Percentiles rank a stretch among this genome's conserved stretches.
Conservation (phyloP, 2,329 filamentous ascomycete genomes). For the Aspergillus aculeatus region DNA sequence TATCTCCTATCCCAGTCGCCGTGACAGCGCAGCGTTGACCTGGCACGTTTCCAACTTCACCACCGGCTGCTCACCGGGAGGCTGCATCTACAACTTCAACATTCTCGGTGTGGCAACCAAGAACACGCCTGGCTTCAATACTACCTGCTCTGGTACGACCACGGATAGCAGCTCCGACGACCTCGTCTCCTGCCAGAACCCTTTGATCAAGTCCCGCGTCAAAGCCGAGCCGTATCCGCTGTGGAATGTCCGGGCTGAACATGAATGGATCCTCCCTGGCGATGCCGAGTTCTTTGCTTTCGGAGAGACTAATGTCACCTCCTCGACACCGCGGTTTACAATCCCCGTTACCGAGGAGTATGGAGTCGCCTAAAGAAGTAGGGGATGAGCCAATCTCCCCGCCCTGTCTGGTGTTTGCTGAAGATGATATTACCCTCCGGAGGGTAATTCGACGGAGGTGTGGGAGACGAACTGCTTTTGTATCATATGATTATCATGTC, state of each 20-base stretch:
- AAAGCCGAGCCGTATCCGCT: constrained; percentile 17
- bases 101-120: constrained; percentile 25
- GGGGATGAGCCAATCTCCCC: not conserved
- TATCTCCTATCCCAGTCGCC: constrained; percentile 7
- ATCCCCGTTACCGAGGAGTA: constrained; percentile 24
- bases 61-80: constrained; percentile 33
- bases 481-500: not conserved
- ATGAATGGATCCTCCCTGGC: constrained; percentile 24
- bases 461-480: not conserved
- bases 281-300: constrained; percentile 19
- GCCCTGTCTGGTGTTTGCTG: not conserved
- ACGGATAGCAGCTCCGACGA: constrained; percentile 15
- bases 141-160: constrained; percentile 32
- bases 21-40: constrained; percentile 20
- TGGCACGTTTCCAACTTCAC: constrained; percentile 35
- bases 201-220: constrained; percentile 23
- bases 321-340: constrained; percentile 19
- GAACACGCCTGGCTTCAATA: constrained; percentile 37
- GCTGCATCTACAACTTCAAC: constrained; percentile 35
- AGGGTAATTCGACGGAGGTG: not conserved
- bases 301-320: constrained; percentile 27
- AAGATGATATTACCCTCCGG: not conserved
- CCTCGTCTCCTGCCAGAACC: constrained; percentile 26
- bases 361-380: constrained; percentile 26
- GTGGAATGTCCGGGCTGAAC: constrained; percentile 31